A percentile compares a stretch with the other conserved stretches of the same genome.
Evolutionary conservation across 352 stramenopile genomes (phyloP).

Genomic region (Halophytophthora batemanensis): DNA sequence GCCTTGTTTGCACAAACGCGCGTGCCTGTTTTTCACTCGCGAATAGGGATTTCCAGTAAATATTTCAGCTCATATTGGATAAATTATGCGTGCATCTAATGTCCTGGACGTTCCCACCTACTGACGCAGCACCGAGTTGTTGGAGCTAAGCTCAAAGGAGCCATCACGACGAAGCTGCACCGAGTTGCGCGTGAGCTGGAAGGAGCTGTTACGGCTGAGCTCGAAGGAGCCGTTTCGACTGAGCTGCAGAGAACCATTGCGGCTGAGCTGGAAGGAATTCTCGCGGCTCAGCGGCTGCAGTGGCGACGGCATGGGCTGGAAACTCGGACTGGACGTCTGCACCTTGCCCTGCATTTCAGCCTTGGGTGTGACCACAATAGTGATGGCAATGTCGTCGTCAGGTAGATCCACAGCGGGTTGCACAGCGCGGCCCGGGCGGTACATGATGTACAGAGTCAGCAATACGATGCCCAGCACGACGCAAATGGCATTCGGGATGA

Average conservation of each 20-base stretch:
- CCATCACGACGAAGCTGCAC: constrained; percentile 7
- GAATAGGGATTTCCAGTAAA: too few species aligned
- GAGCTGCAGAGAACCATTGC: background rate
- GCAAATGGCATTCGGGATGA: constrained; percentile 23
- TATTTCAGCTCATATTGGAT: too few species aligned
- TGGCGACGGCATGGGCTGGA: constrained; percentile 22
- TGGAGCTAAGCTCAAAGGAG: constrained; percentile 8
- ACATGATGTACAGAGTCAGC: constrained; percentile 27
- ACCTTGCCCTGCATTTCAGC: constrained; percentile 17
- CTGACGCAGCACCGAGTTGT: constrained; percentile 15
- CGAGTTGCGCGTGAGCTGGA: constrained; percentile 8
- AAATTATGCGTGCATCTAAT: too few species aligned
- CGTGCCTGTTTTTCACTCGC: too few species aligned
- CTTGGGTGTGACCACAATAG: constrained; percentile 26
- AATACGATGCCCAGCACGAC: constrained; percentile 20
- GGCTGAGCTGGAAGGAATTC: constrained; percentile 21
- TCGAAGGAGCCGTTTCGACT: constrained; percentile 18
- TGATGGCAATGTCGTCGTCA: constrained; percentile 22
- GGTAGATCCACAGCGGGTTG: constrained; percentile 13
- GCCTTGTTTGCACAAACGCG: too few species aligned
- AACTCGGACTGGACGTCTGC: constrained; percentile 14
- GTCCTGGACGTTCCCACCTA: constrained; percentile 1
- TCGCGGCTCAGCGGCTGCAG: constrained; percentile 20
- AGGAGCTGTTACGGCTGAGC: constrained; percentile 9
- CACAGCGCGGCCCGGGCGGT: constrained; percentile 19